Evolutionary conservation across 2,329 filamentous ascomycete genomes (phyloP), one percentile per base, ranked within the genome.

Genomic region (Trichoderma cornu-damae): DNA sequence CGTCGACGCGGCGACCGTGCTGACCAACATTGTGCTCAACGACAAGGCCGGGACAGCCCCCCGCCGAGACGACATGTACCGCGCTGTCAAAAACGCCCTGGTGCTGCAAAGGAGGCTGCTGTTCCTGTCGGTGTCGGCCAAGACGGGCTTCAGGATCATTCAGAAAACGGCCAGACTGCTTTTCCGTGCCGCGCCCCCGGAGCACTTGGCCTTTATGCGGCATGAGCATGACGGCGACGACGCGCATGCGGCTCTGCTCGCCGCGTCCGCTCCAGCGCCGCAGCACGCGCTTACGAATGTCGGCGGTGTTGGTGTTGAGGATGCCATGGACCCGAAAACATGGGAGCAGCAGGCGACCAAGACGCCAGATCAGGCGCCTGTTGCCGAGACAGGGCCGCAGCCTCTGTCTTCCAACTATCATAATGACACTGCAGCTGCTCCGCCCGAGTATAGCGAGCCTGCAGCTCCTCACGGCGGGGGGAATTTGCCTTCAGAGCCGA

Each of bases 11-110:
- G 73, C 77, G 0, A 75, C 78, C 1, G 70, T 78, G 30, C 66
- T 81, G 2, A 79, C 75, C 55, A 79, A 79, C 0, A 76, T 77
- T 0, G 65, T 81, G 5, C 73, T 79, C 7, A 78, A 81, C 60
- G 79, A 81, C 37, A 62, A 64, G 7, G 67, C 72, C 8, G 59
- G 65, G 14, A 70, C 66, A 4, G 70, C 79, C 3, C 70, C 72
- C 1, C 71, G 68, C 32, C 72, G 73, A 9, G 68, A 73, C 0
- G 70, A 75, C 20, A 69, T 78, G 1, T 32, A 66, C 68, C 37
- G 72, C 14, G 68, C 70, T 2, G 74, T 81, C 48, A 62, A 66
- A 3, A 63, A 64, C 4, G 67, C 72, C 0, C 65, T 74, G 7
- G 63, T 60, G 3, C 61, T 73, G 57, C 61, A 77, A 14, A 64